Evolutionary conservation across 768 basidiomycete species (phyloP).

Genomic region (Termitomyces sp.): DNA sequence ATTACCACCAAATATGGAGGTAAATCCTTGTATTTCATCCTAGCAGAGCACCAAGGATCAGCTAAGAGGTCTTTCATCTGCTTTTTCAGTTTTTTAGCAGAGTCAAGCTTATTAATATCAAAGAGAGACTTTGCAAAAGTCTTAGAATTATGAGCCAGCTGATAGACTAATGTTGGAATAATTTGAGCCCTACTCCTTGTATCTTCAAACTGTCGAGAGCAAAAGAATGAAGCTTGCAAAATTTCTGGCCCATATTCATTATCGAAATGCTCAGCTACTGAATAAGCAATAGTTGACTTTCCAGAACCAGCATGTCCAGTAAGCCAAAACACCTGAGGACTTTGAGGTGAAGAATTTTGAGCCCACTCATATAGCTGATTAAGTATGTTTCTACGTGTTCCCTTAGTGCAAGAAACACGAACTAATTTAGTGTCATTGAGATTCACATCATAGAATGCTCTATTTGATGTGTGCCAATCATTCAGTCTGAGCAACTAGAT

Average conservation of each 20-base stretch:
- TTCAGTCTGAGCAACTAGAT: neutral
- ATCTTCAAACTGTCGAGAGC: neutral
- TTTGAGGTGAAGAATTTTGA: neutral
- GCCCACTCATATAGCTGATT: neutral
- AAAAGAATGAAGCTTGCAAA: neutral
- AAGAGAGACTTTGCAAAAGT: neutral
- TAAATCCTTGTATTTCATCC: neutral
- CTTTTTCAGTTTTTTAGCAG: neutral
- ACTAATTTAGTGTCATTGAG: neutral
- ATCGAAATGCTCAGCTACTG: neutral
- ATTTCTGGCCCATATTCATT: neutral
- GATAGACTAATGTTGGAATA: neutral
- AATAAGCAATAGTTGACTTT: neutral
- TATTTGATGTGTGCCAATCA: neutral
- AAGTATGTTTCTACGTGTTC: neutral
- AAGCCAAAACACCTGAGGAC: neutral
- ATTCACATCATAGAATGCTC: neutral
- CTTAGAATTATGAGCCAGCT: neutral
- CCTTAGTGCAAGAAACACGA: neutral
- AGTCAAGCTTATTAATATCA: neutral
- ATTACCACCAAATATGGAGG: neutral
- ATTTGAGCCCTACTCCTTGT: neutral
- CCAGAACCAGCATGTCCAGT: neutral
- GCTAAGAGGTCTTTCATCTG: neutral
- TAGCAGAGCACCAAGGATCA: neutral